phyloP scores from a whole-genome alignment of 1,284 basidiomycete genomes.

The Testicularia cyperi region DNA sequence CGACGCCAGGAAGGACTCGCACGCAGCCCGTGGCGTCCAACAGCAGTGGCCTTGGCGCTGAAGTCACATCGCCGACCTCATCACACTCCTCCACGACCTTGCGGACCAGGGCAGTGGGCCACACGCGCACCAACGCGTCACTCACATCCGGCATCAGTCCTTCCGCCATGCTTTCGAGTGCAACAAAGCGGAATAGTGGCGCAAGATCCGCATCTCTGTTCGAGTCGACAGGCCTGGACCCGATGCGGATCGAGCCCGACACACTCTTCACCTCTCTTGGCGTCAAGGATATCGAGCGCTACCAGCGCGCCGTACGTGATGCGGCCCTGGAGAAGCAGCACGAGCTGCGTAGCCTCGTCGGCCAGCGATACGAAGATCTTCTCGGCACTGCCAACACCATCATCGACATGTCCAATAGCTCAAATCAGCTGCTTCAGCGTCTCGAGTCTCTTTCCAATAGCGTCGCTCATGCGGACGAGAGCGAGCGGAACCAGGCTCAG shows the following conservation, averaged over 20 bases:
- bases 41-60: background rate
- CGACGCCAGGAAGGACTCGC: too few species aligned
- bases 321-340: slow-evolving; percentile 33
- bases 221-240: slow-evolving; percentile 29
- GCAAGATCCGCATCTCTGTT: slow-evolving; percentile 33
- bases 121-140: slow-evolving; percentile 34
- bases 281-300: slow-evolving; percentile 39
- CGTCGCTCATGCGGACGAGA: slow-evolving; percentile 5
- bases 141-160: slow-evolving; percentile 22
- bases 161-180: slow-evolving; percentile 1
- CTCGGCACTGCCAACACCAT: slow-evolving; percentile 48
- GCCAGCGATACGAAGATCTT: slow-evolving; percentile 47
- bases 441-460: slow-evolving; percentile 20
- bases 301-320: slow-evolving; percentile 15
- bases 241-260: slow-evolving; percentile 36
- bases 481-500: slow-evolving; percentile 2
- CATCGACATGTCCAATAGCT: slow-evolving; percentile 44
- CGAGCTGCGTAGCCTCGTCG: slow-evolving; percentile 40
- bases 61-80: background rate
- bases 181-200: too few species aligned
- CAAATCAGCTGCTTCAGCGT: slow-evolving; percentile 24
- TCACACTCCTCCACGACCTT: too few species aligned
- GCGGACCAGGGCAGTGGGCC: too few species aligned
- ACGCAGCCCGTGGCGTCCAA: too few species aligned
- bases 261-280: slow-evolving; percentile 24